phyloP scores from a whole-genome alignment of 495 filamentous ascomycete species.

The Eremomyces bilateralis region DNA sequence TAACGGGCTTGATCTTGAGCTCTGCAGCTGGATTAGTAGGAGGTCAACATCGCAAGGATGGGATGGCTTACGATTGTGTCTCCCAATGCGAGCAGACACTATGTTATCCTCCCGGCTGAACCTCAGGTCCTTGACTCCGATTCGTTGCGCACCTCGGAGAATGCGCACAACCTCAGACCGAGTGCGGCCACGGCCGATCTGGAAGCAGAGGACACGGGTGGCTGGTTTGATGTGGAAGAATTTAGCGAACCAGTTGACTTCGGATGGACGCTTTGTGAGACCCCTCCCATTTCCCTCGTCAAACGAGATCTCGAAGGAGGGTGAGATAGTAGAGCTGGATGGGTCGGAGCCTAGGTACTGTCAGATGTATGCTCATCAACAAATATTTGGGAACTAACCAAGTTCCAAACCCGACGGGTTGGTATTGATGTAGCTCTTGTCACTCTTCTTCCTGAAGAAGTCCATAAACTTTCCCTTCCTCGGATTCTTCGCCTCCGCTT shows the following conservation, averaged over 20 bases:
- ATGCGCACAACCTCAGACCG: conserved; percentile 53
- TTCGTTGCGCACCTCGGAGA: conserved; percentile 55
- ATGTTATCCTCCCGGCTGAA: conserved; percentile 52
- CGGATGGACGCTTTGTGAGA: too few relatives aligned
- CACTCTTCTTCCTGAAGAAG: conserved; percentile 12
- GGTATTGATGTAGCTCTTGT: too few relatives aligned
- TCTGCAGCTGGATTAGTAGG: conserved; percentile 22
- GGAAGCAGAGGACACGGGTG: conserved; percentile 48
- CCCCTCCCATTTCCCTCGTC: too few relatives aligned
- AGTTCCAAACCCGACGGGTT: too few relatives aligned
- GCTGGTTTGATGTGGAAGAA: conserved; percentile 80
- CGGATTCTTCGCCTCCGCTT: too few relatives aligned
- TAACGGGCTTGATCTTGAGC: conserved; percentile 52
- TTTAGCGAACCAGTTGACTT: conserved; percentile 66
- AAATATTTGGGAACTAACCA: too few relatives aligned
- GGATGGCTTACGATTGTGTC: conserved; percentile 45
- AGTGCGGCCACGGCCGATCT: conserved; percentile 39
- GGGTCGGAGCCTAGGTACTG: too few relatives aligned
- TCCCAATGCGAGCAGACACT: conserved; percentile 52
- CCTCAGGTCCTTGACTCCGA: conserved; percentile 54
- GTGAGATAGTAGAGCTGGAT: too few relatives aligned
- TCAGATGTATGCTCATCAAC: too few relatives aligned
- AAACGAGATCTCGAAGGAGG: too few relatives aligned
- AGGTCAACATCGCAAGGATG: conserved; percentile 1
- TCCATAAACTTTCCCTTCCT: conserved; percentile 7